Base-by-base conservation (phyloP, 805 yeast species). In the Brettanomyces bruxellensis region DNA sequence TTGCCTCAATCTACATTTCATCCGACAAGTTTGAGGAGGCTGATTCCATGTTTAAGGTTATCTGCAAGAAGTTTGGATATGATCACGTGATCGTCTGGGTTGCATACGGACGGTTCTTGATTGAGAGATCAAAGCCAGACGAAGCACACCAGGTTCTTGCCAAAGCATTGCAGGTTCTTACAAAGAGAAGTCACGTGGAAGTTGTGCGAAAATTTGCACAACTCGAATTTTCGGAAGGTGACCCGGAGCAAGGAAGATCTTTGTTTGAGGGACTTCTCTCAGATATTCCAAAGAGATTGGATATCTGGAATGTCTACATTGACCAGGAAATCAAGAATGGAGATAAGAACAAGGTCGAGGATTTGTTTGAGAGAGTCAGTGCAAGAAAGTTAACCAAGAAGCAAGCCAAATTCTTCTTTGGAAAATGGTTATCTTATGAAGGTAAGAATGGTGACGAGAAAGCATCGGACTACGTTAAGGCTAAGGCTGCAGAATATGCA, bases 331-430 rank as follows among this genome's bases (percentile, higher is more conserved):
- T 87, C 57, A 89, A 87, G 66, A 60, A 66, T 28, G 77, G 74
- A 45, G 83, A 80, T 45, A 81, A 81, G 65, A 68, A 69, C 54
- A 82, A 79, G 63, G 84, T 81, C 35, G 91, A 83, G 59, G 84
- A 78, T 18, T 70, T 91, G 50, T 90, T 89, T 56, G 96, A 90
- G 64, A 78, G 98, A 62, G 86, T 84, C 3, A 58, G 85, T 39
- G 59, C 72, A 32, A 72, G 70, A 64, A 87, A 86, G 66, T 64
- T 91, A 45, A 73, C 85, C 4, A 78, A 83, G 60, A 91, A 90
- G 64, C 96, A 89, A 68, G 96, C 96, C 56, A 89, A 87, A 67
- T 88, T 86, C 70, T 87, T 91, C 76, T 90, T 89, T 70, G 86
- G 82, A 56, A 91, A 91, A 62, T 90, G 97, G 97, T 76, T 89